Base-by-base conservation (phyloP, 1,139 yeast species). In the Debaryomyces sp. region DNA sequence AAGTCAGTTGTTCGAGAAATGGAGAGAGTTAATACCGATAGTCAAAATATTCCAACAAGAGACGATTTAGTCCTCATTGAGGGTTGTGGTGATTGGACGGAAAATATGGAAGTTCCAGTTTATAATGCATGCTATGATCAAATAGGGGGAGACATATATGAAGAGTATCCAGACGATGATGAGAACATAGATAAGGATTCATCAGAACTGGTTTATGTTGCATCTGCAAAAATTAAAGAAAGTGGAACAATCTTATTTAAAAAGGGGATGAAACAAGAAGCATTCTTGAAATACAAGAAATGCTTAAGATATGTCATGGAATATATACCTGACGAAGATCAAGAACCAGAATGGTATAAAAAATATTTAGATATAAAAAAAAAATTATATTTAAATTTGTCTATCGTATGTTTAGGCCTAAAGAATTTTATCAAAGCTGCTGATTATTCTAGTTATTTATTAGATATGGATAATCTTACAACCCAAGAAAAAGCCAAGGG, bases 91-190 rank as follows among this genome's bases (percentile, higher is more conserved):
- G 72, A 64, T 37, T 87, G 92, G 91, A 57, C 67, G 4, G 77
- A 75, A 12, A 68, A 68, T 0, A 77, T 80, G 73, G 67, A 58
- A 0, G 56, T 83, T 1, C 92, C 92, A 0, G 71, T 84, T 3
- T 79, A 58, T 55, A 82, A 84, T 58, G 88, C 90, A 0, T 78
- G 87, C 45, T 82, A 82, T 54, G 81, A 80, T 52, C 62, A 68
- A 0, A 71, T 81, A 9, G 90, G 87, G 1, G 89, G 89, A 6
- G 95, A 87, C 57, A 64, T 80, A 0, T 87, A 77, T 57, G 94
- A 87, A 64, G 95, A 87, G 60, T 82, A 75, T 56, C 95, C 95
- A 0, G 91, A 84, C 54, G 89, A 85, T 58, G 91, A 85, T 56
- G 72, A 59, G 35, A 70, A 71, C 51, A 81, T 85, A 44, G 83